Base-by-base conservation (phyloP, 106 monocot genomes). In the Dendrobium huoshanense region DNA sequence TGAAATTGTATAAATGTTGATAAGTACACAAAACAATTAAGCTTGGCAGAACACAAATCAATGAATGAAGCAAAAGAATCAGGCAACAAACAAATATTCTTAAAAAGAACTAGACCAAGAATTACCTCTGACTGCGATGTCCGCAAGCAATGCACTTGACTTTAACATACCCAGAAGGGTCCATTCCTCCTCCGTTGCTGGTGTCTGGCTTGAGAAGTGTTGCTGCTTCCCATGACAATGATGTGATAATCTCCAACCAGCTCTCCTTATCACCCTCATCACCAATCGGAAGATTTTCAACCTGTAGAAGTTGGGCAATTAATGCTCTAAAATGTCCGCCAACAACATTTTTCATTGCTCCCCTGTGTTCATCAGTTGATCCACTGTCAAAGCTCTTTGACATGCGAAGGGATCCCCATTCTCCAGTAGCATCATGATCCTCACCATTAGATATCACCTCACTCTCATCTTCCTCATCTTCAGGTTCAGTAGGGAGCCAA, bases 401-500 rank as follows among this genome's bases (percentile, higher is more conserved):
- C 25, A 90, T 79, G 4, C 82, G 80, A 42, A 87, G 33, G 77
- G 83, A 81, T 72, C 81, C 85, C 87, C 87, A 88, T 49, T 88
- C 90, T 49, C 88, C 92, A 80, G 81, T 67, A 83, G 82, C 86
- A 19, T 81, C 84, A 31, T 88, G 85, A n/a, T 92, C 93, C 1
- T 81, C 91, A 33, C 89, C 90, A 78, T 86, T 80, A 84, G 79
- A 70, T 58, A 61, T 22, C 75, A 42, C 64, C 64, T 95, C 90
- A 65, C 77, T 84, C 42, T 95, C 95, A 84, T 95, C 91, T 64
- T 91, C 93, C 79, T 88, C 87, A 90, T 93, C 87, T 79, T 93
- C 95, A 55, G 95, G 93, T 4, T 91, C 88, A 80, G 99, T 93
- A 81, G 99, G 99, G 77, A 91, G 77, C 99, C 99, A 99, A 42